phyloP scores from a whole-genome alignment of 2,329 filamentous ascomycete species.

The Talaromyces amestolkiae region DNA sequence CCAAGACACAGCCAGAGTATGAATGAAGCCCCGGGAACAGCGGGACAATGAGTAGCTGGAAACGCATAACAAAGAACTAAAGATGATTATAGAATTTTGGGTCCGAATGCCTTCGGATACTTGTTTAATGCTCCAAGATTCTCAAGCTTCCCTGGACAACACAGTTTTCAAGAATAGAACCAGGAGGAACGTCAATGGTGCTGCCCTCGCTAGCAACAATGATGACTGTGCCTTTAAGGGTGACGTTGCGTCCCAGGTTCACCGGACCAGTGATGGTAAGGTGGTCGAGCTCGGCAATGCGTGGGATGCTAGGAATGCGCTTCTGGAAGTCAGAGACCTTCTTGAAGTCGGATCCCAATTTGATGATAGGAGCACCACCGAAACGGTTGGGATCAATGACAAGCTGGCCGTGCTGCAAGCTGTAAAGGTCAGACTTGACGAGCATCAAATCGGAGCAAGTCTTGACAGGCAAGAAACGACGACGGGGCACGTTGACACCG shows the following conservation, averaged over 20 bases:
- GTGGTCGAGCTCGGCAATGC: conserved; percentile 60
- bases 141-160: conserved; percentile 95
- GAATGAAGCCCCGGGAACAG: not conserved
- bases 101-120: not conserved
- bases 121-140: conserved; percentile 62
- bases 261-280: conserved; percentile 97
- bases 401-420: conserved; percentile 95
- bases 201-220: conserved; percentile 97
- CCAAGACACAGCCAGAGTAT: not conserved
- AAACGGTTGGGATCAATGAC: conserved; percentile 96
- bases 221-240: conserved; percentile 95
- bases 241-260: conserved; percentile 92
- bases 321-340: conserved; percentile 80
- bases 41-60: not conserved
- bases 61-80: not conserved
- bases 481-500: conserved; percentile 96
- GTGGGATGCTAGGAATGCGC: conserved; percentile 50
- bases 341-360: conserved; percentile 99
- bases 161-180: conserved; percentile 96
- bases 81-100: conserved; percentile 1
- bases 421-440: conserved; percentile 99
- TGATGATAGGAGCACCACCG: conserved; percentile 94
- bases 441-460: conserved; percentile 99
- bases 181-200: conserved; percentile 96
- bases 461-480: conserved; percentile 99